These are phyloP conservation scores for Catenaria anguillulae DNA, from an alignment of 371 early-diverging fungal genomes.

Conservation along the genomic window DNA sequence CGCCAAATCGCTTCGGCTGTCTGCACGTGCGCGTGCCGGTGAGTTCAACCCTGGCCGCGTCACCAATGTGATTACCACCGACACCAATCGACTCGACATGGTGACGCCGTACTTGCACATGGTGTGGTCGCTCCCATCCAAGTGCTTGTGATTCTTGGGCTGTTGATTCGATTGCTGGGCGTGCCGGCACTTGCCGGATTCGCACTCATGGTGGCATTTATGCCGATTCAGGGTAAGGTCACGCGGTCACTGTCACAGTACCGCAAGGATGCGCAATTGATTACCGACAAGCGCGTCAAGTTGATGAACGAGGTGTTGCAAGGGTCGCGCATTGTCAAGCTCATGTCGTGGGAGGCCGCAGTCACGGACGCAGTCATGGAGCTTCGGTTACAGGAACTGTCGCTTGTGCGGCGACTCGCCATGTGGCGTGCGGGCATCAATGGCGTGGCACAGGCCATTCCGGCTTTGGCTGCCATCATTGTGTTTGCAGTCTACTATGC, in stretches of 20 bases:
- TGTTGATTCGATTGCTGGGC: constrained; percentile 70
- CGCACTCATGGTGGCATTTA: constrained; percentile 55
- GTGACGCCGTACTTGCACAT: constrained; percentile 48
- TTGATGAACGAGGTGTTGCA: constrained; percentile 7
- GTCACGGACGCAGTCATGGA: constrained; percentile 32
- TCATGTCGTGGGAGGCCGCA: constrained; percentile 60
- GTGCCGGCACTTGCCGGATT: constrained; percentile 77
- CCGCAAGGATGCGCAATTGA: not conserved
- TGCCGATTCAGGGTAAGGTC: constrained; percentile 39
- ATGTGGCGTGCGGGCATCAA: not conserved
- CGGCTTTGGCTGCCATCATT: constrained; percentile 69
- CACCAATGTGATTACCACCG: constrained; percentile 72
- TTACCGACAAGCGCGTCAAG: constrained; percentile 59
- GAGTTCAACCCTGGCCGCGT: constrained; percentile 45
- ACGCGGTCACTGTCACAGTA: not conserved
- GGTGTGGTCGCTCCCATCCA: constrained; percentile 84
- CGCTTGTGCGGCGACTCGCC: not conserved
- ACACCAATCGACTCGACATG: constrained; percentile 38
- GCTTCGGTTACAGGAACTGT: not conserved
- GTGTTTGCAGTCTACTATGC: constrained; percentile 65
- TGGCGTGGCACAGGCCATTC: constrained; percentile 26
- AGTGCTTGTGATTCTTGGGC: constrained; percentile 55
- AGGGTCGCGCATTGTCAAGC: constrained; percentile 71
- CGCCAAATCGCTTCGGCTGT: constrained; percentile 63
- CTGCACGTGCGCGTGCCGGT: constrained; percentile 38